Evolutionary conservation across 306 rosid genomes (phyloP).

Genomic region (Fagus crenata): DNA sequence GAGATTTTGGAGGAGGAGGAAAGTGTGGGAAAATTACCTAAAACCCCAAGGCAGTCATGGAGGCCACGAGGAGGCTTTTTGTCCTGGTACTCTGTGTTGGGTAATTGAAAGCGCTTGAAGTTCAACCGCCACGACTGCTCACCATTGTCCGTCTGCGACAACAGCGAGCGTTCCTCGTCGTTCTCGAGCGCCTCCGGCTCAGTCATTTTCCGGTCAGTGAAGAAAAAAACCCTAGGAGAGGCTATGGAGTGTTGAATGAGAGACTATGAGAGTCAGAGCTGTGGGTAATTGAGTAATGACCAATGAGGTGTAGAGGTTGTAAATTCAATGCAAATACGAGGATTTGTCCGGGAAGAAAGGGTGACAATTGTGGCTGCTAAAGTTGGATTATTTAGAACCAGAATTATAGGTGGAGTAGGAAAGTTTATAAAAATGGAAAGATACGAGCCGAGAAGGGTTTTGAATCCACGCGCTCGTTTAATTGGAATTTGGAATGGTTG

Average conservation of each 20-base stretch:
- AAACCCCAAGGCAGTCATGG: conserved; percentile 80
- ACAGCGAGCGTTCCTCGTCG: conserved; percentile 64
- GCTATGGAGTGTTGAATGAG: no score
- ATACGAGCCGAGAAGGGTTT: no score
- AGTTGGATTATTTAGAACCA: conserved; percentile 28
- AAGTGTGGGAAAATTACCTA: conserved; percentile 40
- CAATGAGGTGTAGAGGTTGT: neutral
- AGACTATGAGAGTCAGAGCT: no score
- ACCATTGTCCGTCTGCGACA: conserved; percentile 45
- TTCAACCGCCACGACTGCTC: conserved; percentile 89
- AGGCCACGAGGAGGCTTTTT: conserved; percentile 62
- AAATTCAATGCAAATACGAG: neutral
- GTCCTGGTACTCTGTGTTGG: conserved; percentile 43
- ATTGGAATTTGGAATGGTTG: no score
- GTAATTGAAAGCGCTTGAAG: conserved; percentile 62
- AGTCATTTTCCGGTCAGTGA: conserved; percentile 45
- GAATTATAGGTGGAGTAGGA: neutral
- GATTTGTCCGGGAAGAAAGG: neutral
- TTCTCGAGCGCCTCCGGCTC: conserved; percentile 31
- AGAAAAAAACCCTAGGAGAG: no score
- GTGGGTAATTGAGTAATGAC: no score
- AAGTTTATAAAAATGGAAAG: neutral
- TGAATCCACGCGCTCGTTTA: no score
- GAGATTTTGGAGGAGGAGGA: neutral
- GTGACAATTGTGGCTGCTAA: conserved; percentile 9